Conservation (phyloP, 257 asterid genomes). For the Salvia miltiorrhiza region DNA sequence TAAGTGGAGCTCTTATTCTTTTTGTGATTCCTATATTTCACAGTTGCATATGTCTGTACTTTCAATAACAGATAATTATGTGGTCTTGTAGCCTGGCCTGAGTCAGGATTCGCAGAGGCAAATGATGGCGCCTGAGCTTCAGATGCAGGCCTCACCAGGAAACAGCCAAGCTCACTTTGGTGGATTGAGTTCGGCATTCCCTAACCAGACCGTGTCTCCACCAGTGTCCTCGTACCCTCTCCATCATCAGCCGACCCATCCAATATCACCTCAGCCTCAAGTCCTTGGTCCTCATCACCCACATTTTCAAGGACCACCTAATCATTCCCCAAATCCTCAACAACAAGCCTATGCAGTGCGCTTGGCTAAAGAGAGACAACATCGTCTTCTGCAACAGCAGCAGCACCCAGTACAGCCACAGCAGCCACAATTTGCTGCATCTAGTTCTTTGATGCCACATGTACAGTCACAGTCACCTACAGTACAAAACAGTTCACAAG, state of each 20-base stretch:
- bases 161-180: slow-evolving; percentile 51
- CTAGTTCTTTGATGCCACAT: slow-evolving; percentile 59
- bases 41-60: slow-evolving; percentile 8
- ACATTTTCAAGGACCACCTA: slow-evolving; percentile 59
- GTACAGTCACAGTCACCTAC: slow-evolving; percentile 64
- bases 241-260: slow-evolving; percentile 48
- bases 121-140: slow-evolving; percentile 57
- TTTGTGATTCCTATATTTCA: slow-evolving; percentile 12
- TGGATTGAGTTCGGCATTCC: slow-evolving; percentile 40
- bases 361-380: slow-evolving; percentile 83
- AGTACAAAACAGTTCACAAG: slow-evolving; percentile 50
- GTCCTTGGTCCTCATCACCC: slow-evolving; percentile 42
- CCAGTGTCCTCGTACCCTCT: slow-evolving; percentile 40
- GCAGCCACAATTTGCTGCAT: slow-evolving; percentile 48
- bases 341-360: slow-evolving; percentile 76
- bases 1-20: background rate
- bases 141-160: slow-evolving; percentile 46
- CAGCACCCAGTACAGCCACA: slow-evolving; percentile 16
- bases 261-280: slow-evolving; percentile 44
- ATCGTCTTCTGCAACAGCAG: slow-evolving; percentile 49
- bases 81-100: slow-evolving; percentile 52
- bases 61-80: slow-evolving; percentile 19
- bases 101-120: slow-evolving; percentile 76
- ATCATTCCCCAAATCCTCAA: slow-evolving; percentile 56
- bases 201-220: slow-evolving; percentile 40